Conservation (phyloP, 306 rosid genomes). For the Crataegus laevigata region DNA sequence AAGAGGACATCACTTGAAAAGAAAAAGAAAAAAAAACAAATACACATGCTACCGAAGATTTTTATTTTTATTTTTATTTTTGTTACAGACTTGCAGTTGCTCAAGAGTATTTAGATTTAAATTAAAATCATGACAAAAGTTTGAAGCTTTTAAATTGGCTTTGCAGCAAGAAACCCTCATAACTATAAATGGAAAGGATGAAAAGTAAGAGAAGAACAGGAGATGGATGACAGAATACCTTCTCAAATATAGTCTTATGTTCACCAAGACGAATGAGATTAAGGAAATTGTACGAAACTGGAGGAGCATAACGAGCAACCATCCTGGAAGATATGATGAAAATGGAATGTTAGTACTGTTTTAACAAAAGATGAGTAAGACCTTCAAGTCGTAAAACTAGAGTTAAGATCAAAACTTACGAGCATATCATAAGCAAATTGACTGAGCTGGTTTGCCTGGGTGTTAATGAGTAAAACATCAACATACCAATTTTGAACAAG, state of each 20-base stretch:
- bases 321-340: slow-evolving; percentile 41
- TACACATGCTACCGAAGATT: background rate
- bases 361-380: slow-evolving; percentile 4
- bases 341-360: slow-evolving; percentile 13
- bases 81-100: background rate
- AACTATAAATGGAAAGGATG: background rate
- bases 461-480: slow-evolving; percentile 87
- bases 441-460: slow-evolving; percentile 94
- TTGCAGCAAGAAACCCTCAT: background rate
- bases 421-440: slow-evolving; percentile 96
- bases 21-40: background rate
- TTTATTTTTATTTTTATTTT: background rate
- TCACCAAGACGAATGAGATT: slow-evolving; percentile 71
- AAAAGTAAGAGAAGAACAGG: background rate
- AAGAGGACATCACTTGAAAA: background rate
- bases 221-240: slow-evolving; percentile 38
- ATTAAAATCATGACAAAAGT: background rate
- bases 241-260: slow-evolving; percentile 67
- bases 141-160: background rate
- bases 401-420: slow-evolving; percentile 56
- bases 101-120: background rate
- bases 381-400: background rate
- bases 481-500: slow-evolving; percentile 83
- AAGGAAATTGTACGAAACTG: slow-evolving; percentile 90
- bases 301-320: slow-evolving; percentile 99